These are phyloP conservation scores for Cladosporium halotolerans DNA, from an alignment of 2,329 filamentous ascomycete species.

Conservation along the genomic window DNA sequence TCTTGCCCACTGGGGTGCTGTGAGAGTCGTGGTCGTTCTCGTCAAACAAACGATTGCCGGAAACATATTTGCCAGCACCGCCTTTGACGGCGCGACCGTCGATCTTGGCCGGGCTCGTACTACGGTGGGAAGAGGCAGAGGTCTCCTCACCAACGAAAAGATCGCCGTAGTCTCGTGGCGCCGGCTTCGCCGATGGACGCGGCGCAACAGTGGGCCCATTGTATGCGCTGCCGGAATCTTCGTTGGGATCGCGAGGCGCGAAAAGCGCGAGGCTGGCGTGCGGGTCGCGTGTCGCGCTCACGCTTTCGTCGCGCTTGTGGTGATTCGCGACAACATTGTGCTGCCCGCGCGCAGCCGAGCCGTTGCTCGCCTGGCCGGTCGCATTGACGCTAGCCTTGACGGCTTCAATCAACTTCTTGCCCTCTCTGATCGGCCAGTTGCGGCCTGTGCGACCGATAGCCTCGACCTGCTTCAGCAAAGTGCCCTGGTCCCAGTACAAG, in stretches of 20 bases:
- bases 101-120: constrained; percentile 30
- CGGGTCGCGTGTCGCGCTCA: constrained; percentile 37
- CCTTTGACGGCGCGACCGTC: constrained; percentile 39
- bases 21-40: constrained; percentile 44
- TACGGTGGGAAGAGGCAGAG: constrained; percentile 24
- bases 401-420: constrained; percentile 73
- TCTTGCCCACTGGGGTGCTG: constrained; percentile 39
- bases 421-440: constrained; percentile 92
- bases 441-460: constrained; percentile 84
- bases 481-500: constrained; percentile 90
- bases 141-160: constrained; percentile 53
- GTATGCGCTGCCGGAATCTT: constrained; percentile 44
- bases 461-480: constrained; percentile 85
- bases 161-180: constrained; percentile 61
- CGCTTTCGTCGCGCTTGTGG: constrained; percentile 27
- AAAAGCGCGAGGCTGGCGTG: constrained; percentile 71
- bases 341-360: constrained; percentile 17
- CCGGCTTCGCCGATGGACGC: constrained; percentile 65
- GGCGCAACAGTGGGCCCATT: constrained; percentile 50
- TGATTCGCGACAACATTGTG: constrained; percentile 22
- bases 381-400: constrained; percentile 28
- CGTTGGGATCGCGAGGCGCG: constrained; percentile 58
- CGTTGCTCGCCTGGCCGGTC: constrained; percentile 21
- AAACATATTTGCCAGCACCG: constrained; percentile 46
- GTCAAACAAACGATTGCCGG: constrained; percentile 51